These are phyloP conservation scores for Diaporthe destruens DNA, from an alignment of 2,329 filamentous ascomycete genomes.

Conservation along the genomic window DNA sequence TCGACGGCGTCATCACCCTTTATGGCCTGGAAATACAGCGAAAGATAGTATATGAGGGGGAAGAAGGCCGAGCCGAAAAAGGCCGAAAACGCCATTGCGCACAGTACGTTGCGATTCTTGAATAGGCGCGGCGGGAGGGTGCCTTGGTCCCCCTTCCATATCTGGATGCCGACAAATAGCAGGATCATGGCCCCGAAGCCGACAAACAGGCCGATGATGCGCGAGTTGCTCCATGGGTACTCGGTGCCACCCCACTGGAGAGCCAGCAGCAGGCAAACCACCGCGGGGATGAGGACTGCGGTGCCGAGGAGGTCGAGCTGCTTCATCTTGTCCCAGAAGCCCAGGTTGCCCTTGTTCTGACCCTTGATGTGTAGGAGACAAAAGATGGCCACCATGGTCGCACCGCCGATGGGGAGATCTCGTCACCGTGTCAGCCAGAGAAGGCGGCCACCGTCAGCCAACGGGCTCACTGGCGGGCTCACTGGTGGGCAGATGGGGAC, in stretches of 20 bases:
- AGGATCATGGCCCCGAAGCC: constrained; percentile 59
- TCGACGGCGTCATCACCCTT: constrained; percentile 65
- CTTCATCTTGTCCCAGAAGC: constrained; percentile 54
- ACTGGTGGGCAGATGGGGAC: background rate
- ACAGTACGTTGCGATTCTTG: constrained; percentile 57
- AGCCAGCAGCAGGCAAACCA: constrained; percentile 66
- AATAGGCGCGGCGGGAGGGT: constrained; percentile 64
- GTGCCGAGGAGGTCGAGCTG: constrained; percentile 65
- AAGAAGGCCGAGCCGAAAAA: constrained; percentile 66
- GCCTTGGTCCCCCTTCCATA: constrained; percentile 60
- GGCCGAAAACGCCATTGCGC: constrained; percentile 57
- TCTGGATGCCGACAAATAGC: constrained; percentile 61
- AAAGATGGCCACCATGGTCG: constrained; percentile 62
- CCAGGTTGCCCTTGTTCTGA: constrained; percentile 48
- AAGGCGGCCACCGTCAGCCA: background rate
- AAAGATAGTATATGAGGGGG: constrained; percentile 66
- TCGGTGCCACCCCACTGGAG: constrained; percentile 68
- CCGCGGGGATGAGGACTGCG: constrained; percentile 63
- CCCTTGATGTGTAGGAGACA: constrained; percentile 59
- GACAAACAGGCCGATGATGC: constrained; percentile 64
- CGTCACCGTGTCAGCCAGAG: constrained; percentile 3
- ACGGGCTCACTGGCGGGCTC: no score
- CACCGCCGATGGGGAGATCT: constrained; percentile 58
- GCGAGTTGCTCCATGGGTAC: constrained; percentile 63
- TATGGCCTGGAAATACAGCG: constrained; percentile 67